A percentile compares a stretch with the other conserved stretches of the same genome.
These are phyloP conservation scores for Hypoxylon lenormandii DNA, from an alignment of 495 filamentous ascomycete species.

Conservation along the genomic window DNA sequence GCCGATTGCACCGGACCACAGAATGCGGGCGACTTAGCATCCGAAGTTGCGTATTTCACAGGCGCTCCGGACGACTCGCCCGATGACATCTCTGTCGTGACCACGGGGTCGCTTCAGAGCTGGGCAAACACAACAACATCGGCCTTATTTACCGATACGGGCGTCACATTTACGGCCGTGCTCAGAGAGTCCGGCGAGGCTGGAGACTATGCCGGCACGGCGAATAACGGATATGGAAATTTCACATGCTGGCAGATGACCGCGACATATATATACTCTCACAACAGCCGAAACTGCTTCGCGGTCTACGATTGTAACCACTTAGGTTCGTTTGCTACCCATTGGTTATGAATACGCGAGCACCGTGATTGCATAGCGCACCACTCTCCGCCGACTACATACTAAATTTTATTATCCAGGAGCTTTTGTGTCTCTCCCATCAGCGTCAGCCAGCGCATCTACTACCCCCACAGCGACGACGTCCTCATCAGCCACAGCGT, in stretches of 20 bases:
- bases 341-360: neutral
- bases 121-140: slow-evolving; percentile 54
- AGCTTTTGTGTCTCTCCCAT: slow-evolving; percentile 10
- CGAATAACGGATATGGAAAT: slow-evolving; percentile 52
- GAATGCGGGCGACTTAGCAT: slow-evolving; percentile 42
- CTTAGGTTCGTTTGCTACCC: slow-evolving; percentile 3
- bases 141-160: slow-evolving; percentile 51
- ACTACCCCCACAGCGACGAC: slow-evolving; percentile 6
- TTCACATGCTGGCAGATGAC: slow-evolving; percentile 56
- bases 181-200: slow-evolving; percentile 50
- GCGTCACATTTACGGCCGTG: slow-evolving; percentile 50
- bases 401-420: slow-evolving; percentile 16
- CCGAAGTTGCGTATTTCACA: slow-evolving; percentile 56
- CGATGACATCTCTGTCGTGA: slow-evolving; percentile 51
- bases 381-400: neutral
- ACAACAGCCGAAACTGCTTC: slow-evolving; percentile 47
- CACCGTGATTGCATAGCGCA: neutral
- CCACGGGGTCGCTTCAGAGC: slow-evolving; percentile 46
- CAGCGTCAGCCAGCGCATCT: slow-evolving; percentile 16
- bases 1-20: slow-evolving; percentile 24
- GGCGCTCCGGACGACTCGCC: slow-evolving; percentile 38
- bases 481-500: slow-evolving; percentile 14
- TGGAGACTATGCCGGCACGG: slow-evolving; percentile 52
- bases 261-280: slow-evolving; percentile 46
- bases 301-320: slow-evolving; percentile 57